Evolutionary conservation across 2,329 filamentous ascomycete genomes (phyloP), one percentile per base, ranked within the genome.

Genomic region (Neofusicoccum umdonicola): DNA sequence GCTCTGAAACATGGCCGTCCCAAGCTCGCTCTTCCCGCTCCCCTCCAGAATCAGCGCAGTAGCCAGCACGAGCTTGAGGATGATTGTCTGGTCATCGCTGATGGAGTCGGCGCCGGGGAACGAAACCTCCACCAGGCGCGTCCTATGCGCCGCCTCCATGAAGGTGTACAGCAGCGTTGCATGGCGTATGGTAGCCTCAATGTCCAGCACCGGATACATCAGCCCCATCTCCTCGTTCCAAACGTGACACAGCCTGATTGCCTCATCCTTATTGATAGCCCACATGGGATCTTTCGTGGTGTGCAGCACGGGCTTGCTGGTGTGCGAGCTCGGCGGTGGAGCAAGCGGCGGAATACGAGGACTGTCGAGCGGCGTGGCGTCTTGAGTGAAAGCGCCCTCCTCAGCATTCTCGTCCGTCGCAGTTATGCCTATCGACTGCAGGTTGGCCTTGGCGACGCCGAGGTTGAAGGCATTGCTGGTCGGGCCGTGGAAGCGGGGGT

Each of bases 151-250:
- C 35, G 87, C 85, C 69, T 93, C 90, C 72, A 95, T 87, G 74
- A 91, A 95, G 0, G 85, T 82, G 64, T 88, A 89, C 1, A 97
- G 80, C 66, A 84, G 83, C 67, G 85, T 88, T 6, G 89, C 88
- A 74, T 96, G 90, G 5, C 82, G 81, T 42, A 91, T 87, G 44
- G 96, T 81, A 47, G 84, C 83, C 47, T 90, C 86, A 41, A 96
- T 90, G 69, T 91, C 86, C 52, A 96, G 77, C 3, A 97, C 86
- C 0, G 94, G 94, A 74, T 96, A 97, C 92, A 97, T 96, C 71
- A 94, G 86, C 48, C 92, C 92, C 71, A 96, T 89, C 74, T 97
- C 93, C 71, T 97, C 93, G 69, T 96, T 91, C 72, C 95, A 94
- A 0, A 96, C 81, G 13, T 86, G 84, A 68, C 91, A 92, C 13